phyloP scores from a whole-genome alignment of 805 yeast genomes.

The Lipomyces starkeyi region DNA sequence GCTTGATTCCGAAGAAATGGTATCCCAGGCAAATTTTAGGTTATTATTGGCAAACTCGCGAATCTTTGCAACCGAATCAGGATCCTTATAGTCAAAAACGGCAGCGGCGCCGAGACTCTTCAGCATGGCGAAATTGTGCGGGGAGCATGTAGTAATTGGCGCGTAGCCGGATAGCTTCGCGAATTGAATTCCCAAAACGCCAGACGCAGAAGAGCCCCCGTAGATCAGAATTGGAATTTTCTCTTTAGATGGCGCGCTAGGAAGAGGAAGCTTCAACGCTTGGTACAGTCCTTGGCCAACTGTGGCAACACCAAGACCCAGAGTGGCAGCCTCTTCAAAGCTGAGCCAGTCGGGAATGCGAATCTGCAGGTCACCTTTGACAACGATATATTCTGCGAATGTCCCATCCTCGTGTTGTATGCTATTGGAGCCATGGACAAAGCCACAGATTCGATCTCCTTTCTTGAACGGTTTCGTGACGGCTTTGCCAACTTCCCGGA shows the following conservation, averaged over 20 bases:
- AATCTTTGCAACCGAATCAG: constrained; percentile 52
- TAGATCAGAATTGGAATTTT: constrained; percentile 52
- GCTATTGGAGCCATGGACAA: constrained; percentile 59
- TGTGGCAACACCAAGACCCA: constrained; percentile 46
- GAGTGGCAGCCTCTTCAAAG: constrained; percentile 40
- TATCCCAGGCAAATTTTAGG: neutral
- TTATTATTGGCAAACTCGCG: constrained; percentile 32
- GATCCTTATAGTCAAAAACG: constrained; percentile 52
- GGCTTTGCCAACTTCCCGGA: constrained; percentile 58
- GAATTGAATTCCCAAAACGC: constrained; percentile 62
- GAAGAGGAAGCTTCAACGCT: neutral
- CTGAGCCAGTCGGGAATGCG: constrained; percentile 38
- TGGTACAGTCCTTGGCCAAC: constrained; percentile 50
- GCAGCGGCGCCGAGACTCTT: constrained; percentile 58
- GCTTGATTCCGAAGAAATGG: neutral
- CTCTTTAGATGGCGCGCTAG: constrained; percentile 8
- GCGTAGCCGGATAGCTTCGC: constrained; percentile 58
- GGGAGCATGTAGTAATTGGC: constrained; percentile 59
- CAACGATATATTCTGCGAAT: constrained; percentile 60
- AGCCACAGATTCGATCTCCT: constrained; percentile 65
- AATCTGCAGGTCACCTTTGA: constrained; percentile 49
- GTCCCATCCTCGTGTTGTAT: constrained; percentile 56
- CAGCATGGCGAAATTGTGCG: constrained; percentile 52
- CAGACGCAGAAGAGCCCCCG: constrained; percentile 74
- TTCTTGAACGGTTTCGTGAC: constrained; percentile 50